Evolutionary conservation across 2,329 filamentous ascomycete genomes (phyloP), one percentile per base, ranked within the genome.

Genomic region (Neocucurbitaria cava): DNA sequence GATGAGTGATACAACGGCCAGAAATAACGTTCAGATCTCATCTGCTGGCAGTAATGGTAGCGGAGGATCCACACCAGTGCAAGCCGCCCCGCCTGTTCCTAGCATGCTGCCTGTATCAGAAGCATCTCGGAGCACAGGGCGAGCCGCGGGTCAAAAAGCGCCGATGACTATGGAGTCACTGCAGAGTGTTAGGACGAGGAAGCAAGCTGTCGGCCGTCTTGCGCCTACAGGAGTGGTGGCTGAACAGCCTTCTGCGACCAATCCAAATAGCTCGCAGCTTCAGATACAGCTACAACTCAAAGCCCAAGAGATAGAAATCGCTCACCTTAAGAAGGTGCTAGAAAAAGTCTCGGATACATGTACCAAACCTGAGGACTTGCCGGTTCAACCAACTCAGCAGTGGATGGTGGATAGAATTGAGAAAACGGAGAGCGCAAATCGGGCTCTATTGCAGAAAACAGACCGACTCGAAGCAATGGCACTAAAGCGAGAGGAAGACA

Each of bases 1-100:
- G 20, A 40, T 13, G 10, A 36, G 28, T 24, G 47, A 46, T 20
- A 30, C 17, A 11, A 35, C 17, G 7, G 8, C 5, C 8, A 38
- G 35, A 6, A 20, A 18, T 20, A 20, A 46, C 30, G 20, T 23
- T 21, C 31, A 17, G 2, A 18, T 24, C 23, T 24, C 23, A 36
- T 65, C 63, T 17, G 33, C 57, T 3, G 42, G 42, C 28, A 53
- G 45, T 9, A 41, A 47, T 46, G 61, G 47, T 8, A 71, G 62
- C 44, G 58, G 64, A 10, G 44, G 44, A 11, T 66, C 59, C 3
- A 69, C 64, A 17, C 65, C 70, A 10, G 46, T 54, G 21, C 64
- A 57, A 18, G 48, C 26, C 18, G 66, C 62, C 4, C 66, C 64
- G 20, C 48, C 35, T 6, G 65, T 56, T 4, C 65, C 70, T 18